Evolutionary conservation across 2,329 filamentous ascomycete genomes (phyloP).

Genomic region (Fusarium pseudograminearum): DNA sequence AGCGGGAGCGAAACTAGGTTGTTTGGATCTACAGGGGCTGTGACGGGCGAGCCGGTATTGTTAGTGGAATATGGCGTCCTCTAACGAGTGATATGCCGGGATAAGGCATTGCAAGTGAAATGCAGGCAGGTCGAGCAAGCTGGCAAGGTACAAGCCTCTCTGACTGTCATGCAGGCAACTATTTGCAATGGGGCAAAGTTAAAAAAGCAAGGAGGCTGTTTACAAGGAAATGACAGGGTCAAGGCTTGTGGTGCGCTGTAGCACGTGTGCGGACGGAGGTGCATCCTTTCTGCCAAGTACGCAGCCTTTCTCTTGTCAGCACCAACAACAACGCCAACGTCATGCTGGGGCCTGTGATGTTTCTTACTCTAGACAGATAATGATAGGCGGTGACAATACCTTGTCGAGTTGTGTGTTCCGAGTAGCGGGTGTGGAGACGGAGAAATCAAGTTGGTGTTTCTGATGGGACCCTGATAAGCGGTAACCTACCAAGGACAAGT

Average conservation of each 20-base stretch:
- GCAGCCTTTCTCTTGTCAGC: conserved; percentile 9
- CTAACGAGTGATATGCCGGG: conserved; percentile 17
- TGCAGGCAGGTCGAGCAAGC: neutral
- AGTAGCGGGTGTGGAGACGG: conserved; percentile 25
- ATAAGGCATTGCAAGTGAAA: conserved; percentile 17
- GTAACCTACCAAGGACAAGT: neutral
- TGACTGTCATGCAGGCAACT: neutral
- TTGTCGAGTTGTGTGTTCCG: conserved; percentile 29
- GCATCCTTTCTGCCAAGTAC: conserved; percentile 14
- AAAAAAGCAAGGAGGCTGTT: neutral
- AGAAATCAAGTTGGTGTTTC: conserved; percentile 13
- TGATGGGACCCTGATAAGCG: conserved; percentile 26
- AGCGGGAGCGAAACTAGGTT: neutral
- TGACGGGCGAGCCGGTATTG: conserved; percentile 28
- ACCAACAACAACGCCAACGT: conserved; percentile 8
- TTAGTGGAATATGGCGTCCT: conserved; percentile 18
- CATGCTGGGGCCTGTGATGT: conserved; percentile 1
- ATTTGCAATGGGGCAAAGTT: conserved; percentile 1
- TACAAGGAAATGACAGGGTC: conserved; percentile 4
- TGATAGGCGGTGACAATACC: conserved; percentile 37
- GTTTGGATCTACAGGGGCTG: conserved; percentile 34
- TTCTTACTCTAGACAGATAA: conserved; percentile 14
- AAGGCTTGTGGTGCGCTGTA: neutral
- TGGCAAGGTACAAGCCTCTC: neutral
- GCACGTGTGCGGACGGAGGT: neutral